A percentile compares a stretch with the other conserved stretches of the same genome.
phyloP scores from a whole-genome alignment of 140 eudicot genomes.

The Oenanthe javanica region DNA sequence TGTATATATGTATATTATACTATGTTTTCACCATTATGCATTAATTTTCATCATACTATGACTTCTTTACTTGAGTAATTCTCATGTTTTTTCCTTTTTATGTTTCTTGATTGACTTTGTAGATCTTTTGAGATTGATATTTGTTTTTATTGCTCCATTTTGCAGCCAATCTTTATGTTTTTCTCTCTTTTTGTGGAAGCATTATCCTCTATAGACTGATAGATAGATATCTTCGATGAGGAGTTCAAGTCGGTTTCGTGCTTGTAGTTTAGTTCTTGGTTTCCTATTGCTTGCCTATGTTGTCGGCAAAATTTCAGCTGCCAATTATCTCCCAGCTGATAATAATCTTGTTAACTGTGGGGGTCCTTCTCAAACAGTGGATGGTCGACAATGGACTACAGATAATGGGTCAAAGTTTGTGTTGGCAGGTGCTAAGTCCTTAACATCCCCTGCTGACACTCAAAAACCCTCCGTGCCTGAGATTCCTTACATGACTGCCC shows the following conservation, averaged over 20 bases:
- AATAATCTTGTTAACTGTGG: constrained; percentile 69
- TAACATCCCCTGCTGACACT: constrained; percentile 38
- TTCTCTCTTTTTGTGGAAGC: neutral
- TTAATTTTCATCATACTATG: neutral
- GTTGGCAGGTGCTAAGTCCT: constrained; percentile 33
- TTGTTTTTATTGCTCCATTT: neutral
- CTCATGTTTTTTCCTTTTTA: neutral
- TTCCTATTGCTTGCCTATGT: constrained; percentile 25
- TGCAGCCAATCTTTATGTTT: constrained; percentile 1
- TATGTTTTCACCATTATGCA: no score
- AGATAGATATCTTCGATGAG: constrained; percentile 25
- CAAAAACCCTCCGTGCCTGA: constrained; percentile 77
- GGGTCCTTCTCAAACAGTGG: constrained; percentile 44
- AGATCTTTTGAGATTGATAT: neutral
- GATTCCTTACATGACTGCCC: constrained; percentile 75
- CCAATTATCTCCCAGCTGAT: constrained; percentile 60
- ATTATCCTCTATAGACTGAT: neutral
- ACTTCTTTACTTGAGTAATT: neutral
- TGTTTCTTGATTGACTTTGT: neutral
- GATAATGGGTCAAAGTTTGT: constrained; percentile 57
- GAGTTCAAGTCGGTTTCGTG: constrained; percentile 16
- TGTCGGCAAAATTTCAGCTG: constrained; percentile 36
- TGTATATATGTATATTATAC: neutral
- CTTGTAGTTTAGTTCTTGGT: constrained; percentile 12
- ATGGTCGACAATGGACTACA: constrained; percentile 62